Conservation (phyloP, 805 yeast genomes). For the Ogataea pilisensis region DNA sequence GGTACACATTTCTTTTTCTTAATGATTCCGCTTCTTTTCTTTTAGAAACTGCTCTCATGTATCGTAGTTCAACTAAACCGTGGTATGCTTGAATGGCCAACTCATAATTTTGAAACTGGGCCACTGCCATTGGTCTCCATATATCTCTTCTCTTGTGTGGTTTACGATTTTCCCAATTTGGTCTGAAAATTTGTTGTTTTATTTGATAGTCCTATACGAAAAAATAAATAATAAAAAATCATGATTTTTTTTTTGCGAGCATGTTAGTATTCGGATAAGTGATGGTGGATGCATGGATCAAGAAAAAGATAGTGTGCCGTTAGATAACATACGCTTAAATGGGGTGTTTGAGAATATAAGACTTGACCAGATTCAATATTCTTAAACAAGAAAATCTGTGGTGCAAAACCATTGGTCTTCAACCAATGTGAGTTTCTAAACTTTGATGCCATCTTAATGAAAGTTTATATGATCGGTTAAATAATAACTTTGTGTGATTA, state of each 20-base stretch:
- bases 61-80: constrained; percentile 68
- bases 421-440: constrained; percentile 60
- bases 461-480: too few species aligned
- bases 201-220: constrained; percentile 46
- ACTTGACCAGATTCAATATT: constrained; percentile 89
- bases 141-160: constrained; percentile 80
- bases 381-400: constrained; percentile 79
- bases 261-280: neutral
- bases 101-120: constrained; percentile 56
- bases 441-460: constrained; percentile 30
- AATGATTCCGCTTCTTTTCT: constrained; percentile 56
- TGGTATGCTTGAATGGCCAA: constrained; percentile 69
- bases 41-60: constrained; percentile 62
- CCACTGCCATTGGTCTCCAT: constrained; percentile 90
- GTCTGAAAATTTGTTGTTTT: constrained; percentile 67
- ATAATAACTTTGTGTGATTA: too few species aligned
- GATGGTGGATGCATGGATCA: neutral
- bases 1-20: constrained; percentile 70
- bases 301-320: neutral
- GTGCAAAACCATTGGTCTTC: constrained; percentile 60
- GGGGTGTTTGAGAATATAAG: constrained; percentile 79
- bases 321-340: constrained; percentile 38
- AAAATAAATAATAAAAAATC: too few species aligned
- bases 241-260: too few species aligned
- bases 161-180: constrained; percentile 84